These are phyloP conservation scores for Eremomyces bilateralis DNA, from an alignment of 495 filamentous ascomycete species.

Conservation along the genomic window DNA sequence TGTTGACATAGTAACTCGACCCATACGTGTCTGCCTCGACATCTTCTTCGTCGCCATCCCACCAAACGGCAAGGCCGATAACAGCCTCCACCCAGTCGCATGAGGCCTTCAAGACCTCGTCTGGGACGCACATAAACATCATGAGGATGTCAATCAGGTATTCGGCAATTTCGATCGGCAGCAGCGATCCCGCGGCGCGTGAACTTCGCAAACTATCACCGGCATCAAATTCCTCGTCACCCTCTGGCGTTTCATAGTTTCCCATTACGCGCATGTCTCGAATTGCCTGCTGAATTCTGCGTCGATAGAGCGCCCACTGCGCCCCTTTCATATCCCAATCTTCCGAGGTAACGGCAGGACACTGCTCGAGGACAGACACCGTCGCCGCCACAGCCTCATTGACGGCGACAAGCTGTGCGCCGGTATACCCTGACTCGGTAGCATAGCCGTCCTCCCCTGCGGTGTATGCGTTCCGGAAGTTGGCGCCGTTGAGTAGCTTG, in stretches of 20 bases:
- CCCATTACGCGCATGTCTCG: conserved; percentile 44
- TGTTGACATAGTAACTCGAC: no score
- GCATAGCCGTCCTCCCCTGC: conserved; percentile 32
- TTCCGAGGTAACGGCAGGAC: conserved; percentile 36
- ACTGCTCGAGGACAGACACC: conserved; percentile 41
- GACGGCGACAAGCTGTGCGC: conserved; percentile 48
- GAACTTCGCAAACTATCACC: conserved; percentile 21
- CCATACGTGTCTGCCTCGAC: no score
- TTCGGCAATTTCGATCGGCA: conserved; percentile 74
- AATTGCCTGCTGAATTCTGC: conserved; percentile 39
- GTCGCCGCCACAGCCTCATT: conserved; percentile 43
- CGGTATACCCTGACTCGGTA: conserved; percentile 43
- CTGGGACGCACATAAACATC: conserved; percentile 45
- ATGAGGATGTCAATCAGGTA: conserved; percentile 54
- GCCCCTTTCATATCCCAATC: conserved; percentile 57
- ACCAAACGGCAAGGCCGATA: conserved; percentile 63
- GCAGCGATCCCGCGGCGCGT: conserved; percentile 47
- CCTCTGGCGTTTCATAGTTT: conserved; percentile 7
- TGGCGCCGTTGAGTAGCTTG: conserved; percentile 40
- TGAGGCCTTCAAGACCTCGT: conserved; percentile 44
- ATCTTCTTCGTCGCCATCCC: conserved; percentile 53
- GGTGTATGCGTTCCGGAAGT: conserved; percentile 48
- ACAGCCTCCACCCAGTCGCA: conserved; percentile 80
- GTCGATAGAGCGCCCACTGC: conserved; percentile 62
- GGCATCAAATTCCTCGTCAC: background rate